Base-by-base conservation (phyloP, 2,329 filamentous ascomycete species). In the Paraphaeosphaeria sporulosa region DNA sequence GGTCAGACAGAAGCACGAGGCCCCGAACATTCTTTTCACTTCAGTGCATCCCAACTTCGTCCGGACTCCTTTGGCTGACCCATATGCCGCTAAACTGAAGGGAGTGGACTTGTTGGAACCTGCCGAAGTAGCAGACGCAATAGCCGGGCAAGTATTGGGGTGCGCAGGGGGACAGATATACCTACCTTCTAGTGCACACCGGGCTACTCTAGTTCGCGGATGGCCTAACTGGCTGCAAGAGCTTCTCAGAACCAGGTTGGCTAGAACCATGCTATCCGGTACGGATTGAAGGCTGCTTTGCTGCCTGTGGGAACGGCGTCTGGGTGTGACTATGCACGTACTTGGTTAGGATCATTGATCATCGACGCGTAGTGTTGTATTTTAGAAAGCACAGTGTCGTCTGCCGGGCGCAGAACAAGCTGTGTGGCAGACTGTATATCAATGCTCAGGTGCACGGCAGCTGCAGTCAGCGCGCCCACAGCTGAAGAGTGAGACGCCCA, bases 211-310 rank as follows among this genome's bases (percentile, higher is more conserved):
- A 8, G 63, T 85, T 36, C 75, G 82, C 57, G 82, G 76, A 0
- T 79, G 78, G 73, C 82, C 83, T 1, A 76, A 76, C 42, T 85
- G 83, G 83, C 30, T 83, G 56, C 82, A 85, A 65, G 81, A 84
- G 66, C 40, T 44, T 3, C 3, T 73, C 1, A 59, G 77, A 55
- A 64, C 59, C 51, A 55, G 60, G n/a, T 36, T 66, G n/a, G 65
- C 64, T 19, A 66, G 61, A 56, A 58, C 52, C 1, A 67, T 74
- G 17, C 51, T 58, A 23, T 55, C 59, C n/a, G 64, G 52, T 46
- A 60, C 59, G 12, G 48, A 61, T 46, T 44, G 36, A 49, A 27
- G 57, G 27, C 47, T 17, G 50, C 36, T n/a, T 27, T 6, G 36
- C 43, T 43, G 50, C 36, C 50, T 53, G 53, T 12, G 51, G 54